Evolutionary conservation across 768 basidiomycete species (phyloP).

Genomic region (Kwoniella shandongensis): DNA sequence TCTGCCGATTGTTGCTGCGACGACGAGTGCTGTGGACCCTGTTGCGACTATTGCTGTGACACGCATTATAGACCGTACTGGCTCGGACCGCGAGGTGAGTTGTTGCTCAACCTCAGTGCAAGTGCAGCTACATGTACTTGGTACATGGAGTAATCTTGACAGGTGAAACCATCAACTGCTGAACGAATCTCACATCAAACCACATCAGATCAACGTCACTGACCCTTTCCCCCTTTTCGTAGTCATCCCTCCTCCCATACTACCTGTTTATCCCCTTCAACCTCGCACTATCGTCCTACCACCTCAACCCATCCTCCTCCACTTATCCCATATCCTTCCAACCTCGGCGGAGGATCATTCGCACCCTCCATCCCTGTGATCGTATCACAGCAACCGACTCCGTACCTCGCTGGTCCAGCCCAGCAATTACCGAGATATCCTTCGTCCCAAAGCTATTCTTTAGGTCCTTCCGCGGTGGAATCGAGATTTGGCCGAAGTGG

Average conservation of each 20-base stretch:
- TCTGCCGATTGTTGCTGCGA: slow-evolving; percentile 19
- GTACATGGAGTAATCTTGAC: no score
- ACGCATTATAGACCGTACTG: slow-evolving; percentile 1
- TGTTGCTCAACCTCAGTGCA: no score
- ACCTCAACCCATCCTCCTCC: slow-evolving; percentile 9
- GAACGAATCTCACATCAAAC: no score
- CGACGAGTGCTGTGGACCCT: slow-evolving; percentile 15
- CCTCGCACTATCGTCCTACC: slow-evolving; percentile 5
- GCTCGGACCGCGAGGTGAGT: slow-evolving; percentile 11
- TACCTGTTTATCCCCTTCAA: slow-evolving; percentile 1
- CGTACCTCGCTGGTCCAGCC: background rate
- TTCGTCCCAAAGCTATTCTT: slow-evolving; percentile 2
- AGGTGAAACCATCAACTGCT: no score
- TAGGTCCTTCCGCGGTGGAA: slow-evolving; percentile 3
- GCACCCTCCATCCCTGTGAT: background rate
- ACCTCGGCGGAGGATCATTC: background rate
- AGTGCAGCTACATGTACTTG: no score
- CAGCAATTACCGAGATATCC: background rate
- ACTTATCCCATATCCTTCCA: slow-evolving; percentile 13
- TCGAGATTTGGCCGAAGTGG: no score
- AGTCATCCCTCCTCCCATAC: slow-evolving; percentile 5
- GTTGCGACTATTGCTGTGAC: slow-evolving; percentile 20
- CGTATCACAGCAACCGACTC: background rate
- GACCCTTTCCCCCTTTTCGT: background rate
- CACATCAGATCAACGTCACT: no score